These are phyloP conservation scores for Eucalyptus marginata DNA, from an alignment of 345 rosid species.

Conservation along the genomic window DNA sequence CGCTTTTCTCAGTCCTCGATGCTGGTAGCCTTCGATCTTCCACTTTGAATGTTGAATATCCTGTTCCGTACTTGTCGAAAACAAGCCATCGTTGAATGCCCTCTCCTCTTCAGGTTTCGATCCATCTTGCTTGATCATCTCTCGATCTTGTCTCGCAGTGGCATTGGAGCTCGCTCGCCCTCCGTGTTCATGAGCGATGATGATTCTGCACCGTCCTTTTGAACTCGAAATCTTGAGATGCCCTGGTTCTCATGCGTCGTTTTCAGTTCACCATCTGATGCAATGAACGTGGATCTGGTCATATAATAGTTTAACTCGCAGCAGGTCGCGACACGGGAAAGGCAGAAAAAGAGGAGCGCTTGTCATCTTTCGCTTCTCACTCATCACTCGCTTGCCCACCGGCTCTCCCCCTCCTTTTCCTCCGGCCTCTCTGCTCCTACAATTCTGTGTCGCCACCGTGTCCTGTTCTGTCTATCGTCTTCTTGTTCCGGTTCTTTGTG, in stretches of 20 bases:
- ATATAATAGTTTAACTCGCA: neutral
- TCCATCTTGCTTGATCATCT: neutral
- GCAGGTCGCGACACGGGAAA: neutral
- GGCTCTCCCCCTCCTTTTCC: neutral
- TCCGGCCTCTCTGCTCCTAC: slow-evolving; percentile 10
- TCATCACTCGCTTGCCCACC: neutral
- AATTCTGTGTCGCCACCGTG: neutral
- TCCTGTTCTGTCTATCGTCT: neutral
- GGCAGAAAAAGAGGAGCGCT: neutral
- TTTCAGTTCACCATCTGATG: neutral
- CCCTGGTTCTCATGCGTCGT: neutral
- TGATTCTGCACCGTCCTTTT: neutral
- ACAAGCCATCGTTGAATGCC: neutral
- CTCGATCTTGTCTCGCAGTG: neutral
- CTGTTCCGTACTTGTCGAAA: neutral
- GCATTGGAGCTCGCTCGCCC: neutral
- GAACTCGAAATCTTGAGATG: neutral
- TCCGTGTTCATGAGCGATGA: neutral
- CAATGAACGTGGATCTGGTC: neutral
- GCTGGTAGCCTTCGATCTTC: neutral
- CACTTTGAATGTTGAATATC: neutral
- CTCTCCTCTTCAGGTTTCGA: neutral
- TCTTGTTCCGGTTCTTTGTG: slow-evolving; percentile 5
- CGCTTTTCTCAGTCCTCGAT: neutral
- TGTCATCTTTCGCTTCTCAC: neutral